A percentile compares a stretch with the other conserved stretches of the same genome.
These are phyloP conservation scores for Boletellus dicymbophilus DNA, from an alignment of 1,284 basidiomycete species.

Conservation along the genomic window DNA sequence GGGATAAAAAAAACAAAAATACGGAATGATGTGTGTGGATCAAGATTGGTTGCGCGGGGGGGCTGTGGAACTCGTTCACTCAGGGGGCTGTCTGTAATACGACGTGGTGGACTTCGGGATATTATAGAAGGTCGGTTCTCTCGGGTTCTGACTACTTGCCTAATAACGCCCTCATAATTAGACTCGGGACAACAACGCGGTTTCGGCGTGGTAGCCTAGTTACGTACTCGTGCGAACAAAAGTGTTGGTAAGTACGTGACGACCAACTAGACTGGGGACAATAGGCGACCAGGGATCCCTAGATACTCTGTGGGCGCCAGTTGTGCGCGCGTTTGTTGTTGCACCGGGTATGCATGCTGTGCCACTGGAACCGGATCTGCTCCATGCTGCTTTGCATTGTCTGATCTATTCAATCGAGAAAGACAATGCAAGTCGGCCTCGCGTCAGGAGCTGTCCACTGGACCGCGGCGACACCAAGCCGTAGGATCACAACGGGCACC, in stretches of 20 bases:
- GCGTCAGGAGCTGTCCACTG: too few relatives aligned
- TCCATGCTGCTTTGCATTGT: not conserved
- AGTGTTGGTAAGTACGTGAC: not conserved
- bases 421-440: constrained; percentile 17
- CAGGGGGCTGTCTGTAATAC: constrained; percentile 19
- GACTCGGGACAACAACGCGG: constrained; percentile 20
- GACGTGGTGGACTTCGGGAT: constrained; percentile 11
- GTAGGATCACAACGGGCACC: constrained; percentile 25
- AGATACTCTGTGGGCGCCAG: constrained; percentile 18
- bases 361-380: too few relatives aligned
- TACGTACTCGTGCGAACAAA: constrained; percentile 26
- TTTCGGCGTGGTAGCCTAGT: constrained; percentile 27
- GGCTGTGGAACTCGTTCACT: constrained; percentile 12
- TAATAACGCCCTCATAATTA: not conserved
- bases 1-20: constrained; percentile 21
- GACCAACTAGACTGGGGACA: too few relatives aligned
- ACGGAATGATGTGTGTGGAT: constrained; percentile 32
- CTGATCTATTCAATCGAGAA: too few relatives aligned
- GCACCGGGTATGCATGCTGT: too few relatives aligned
- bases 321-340: too few relatives aligned
- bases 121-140: not conserved
- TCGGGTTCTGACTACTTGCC: not conserved
- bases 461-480: constrained; percentile 15
- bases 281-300: constrained; percentile 10
- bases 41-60: constrained; percentile 30